phyloP scores from a whole-genome alignment of 495 filamentous ascomycete genomes.

The Massariosphaeria phaeospora region DNA sequence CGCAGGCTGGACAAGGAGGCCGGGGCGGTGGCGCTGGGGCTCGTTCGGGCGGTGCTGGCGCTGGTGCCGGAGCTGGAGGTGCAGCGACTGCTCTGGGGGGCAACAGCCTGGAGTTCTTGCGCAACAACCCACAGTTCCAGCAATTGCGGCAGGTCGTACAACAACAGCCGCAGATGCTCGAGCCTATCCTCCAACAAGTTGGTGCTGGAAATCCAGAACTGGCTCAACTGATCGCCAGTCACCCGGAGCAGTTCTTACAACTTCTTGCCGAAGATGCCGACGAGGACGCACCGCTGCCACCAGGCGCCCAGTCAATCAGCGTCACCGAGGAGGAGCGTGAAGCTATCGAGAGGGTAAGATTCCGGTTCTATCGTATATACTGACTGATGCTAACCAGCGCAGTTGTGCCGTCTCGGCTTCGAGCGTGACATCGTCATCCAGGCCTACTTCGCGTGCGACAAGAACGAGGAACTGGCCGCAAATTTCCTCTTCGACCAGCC shows the following conservation, averaged over 20 bases:
- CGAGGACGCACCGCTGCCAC: conserved; percentile 68
- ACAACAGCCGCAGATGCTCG: conserved; percentile 94
- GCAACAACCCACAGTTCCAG: conserved; percentile 94
- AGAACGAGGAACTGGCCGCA: conserved; percentile 95
- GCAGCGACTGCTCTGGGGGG: conserved; percentile 55
- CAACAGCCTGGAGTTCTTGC: conserved; percentile 87
- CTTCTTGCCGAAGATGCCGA: conserved; percentile 75
- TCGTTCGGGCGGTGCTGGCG: conserved; percentile 32
- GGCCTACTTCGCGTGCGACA: conserved; percentile 98
- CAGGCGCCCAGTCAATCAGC: conserved; percentile 79
- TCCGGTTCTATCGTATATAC: not conserved
- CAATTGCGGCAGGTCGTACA: conserved; percentile 95
- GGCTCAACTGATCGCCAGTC: conserved; percentile 78
- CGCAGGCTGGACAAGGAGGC: conserved; percentile 60
- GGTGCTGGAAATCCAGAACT: conserved; percentile 94
- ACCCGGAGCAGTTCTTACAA: conserved; percentile 88
- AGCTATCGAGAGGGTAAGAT: conserved; percentile 86
- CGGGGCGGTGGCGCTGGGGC: conserved; percentile 43
- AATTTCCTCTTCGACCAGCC: conserved; percentile 98
- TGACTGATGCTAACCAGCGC: conserved; percentile 11
- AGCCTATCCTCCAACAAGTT: conserved; percentile 94
- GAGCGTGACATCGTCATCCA: conserved; percentile 90
- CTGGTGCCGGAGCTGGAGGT: conserved; percentile 43
- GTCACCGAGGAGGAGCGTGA: conserved; percentile 95
- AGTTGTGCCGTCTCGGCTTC: conserved; percentile 90